Conservation (phyloP, 2,329 filamentous ascomycete species). For the Fonsecaea monophora region DNA sequence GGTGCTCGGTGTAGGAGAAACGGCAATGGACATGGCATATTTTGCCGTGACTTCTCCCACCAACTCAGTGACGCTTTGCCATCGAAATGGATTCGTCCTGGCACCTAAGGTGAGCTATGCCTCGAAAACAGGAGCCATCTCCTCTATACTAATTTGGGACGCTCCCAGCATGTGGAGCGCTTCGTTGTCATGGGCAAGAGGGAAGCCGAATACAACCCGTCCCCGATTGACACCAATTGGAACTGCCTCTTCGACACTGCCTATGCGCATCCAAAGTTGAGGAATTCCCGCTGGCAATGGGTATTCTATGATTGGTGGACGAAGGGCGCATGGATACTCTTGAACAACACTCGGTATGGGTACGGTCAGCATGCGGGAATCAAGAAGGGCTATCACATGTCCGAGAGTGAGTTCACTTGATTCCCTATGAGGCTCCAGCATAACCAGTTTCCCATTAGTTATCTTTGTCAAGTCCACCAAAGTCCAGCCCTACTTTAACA, state of each 20-base stretch:
- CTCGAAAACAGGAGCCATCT: not conserved
- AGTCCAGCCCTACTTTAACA: conserved; percentile 16
- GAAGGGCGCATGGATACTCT: conserved; percentile 14
- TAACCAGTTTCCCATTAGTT: not conserved
- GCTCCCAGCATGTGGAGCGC: conserved; percentile 8
- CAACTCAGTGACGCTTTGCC: conserved; percentile 19
- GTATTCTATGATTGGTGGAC: conserved; percentile 19
- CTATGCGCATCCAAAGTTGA: conserved; percentile 17
- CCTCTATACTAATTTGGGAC: not conserved
- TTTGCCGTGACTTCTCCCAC: conserved; percentile 21
- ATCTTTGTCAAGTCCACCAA: conserved; percentile 24
- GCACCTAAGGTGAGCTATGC: conserved; percentile 17
- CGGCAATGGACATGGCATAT: conserved; percentile 24
- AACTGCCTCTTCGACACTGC: conserved; percentile 20
- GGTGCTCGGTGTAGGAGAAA: conserved; percentile 19
- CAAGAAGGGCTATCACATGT: conserved; percentile 17
- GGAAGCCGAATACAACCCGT: conserved; percentile 6
- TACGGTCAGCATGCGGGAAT: conserved; percentile 21
- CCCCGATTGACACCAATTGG: conserved; percentile 19
- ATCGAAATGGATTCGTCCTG: conserved; percentile 20
- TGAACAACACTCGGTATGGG: conserved; percentile 20
- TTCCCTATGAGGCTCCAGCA: not conserved
- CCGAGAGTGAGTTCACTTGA: conserved; percentile 6
- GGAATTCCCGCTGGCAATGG: conserved; percentile 15
- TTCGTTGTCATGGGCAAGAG: conserved; percentile 18